Percentiles rank a stretch among this genome's conserved stretches.
Evolutionary conservation across 805 yeast genomes (phyloP).

Genomic region (Yamadazyma akitaensis): DNA sequence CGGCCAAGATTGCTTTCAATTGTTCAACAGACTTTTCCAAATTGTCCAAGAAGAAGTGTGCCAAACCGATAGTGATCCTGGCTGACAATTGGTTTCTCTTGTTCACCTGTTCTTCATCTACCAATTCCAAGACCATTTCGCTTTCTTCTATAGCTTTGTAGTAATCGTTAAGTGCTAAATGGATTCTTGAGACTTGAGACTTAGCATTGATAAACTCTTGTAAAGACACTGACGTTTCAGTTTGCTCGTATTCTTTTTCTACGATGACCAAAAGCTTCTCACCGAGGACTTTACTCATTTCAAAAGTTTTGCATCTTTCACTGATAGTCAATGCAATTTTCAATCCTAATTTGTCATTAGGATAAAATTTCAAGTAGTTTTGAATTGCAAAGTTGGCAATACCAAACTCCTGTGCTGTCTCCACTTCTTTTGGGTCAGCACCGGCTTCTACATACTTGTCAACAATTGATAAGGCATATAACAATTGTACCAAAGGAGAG

Average conservation of each 20-base stretch:
- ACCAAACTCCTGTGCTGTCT: constrained; percentile 64
- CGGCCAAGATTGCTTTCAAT: constrained; percentile 56
- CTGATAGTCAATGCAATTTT: constrained; percentile 51
- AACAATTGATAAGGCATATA: constrained; percentile 63
- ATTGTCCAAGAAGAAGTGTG: constrained; percentile 59
- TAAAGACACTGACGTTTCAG: constrained; percentile 48
- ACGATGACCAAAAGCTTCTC: constrained; percentile 43
- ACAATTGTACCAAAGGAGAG: constrained; percentile 63
- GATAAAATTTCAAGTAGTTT: constrained; percentile 59
- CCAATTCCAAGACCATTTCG: constrained; percentile 49
- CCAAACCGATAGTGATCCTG: constrained; percentile 67
- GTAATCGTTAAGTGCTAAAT: constrained; percentile 57
- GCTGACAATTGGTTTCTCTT: constrained; percentile 47
- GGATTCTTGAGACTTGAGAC: constrained; percentile 68
- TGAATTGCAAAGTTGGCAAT: constrained; percentile 66
- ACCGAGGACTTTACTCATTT: constrained; percentile 49
- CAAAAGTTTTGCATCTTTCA: constrained; percentile 70
- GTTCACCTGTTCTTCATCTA: constrained; percentile 36
- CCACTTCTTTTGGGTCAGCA: constrained; percentile 37
- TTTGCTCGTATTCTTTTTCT: constrained; percentile 54
- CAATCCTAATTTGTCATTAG: constrained; percentile 56
- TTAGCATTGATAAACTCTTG: constrained; percentile 56
- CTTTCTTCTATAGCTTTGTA: constrained; percentile 60
- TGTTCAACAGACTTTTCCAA: constrained; percentile 65
- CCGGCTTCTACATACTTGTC: constrained; percentile 40